Base-by-base conservation (phyloP, 1,284 basidiomycete genomes). In the Rhodotorula glutinis region DNA sequence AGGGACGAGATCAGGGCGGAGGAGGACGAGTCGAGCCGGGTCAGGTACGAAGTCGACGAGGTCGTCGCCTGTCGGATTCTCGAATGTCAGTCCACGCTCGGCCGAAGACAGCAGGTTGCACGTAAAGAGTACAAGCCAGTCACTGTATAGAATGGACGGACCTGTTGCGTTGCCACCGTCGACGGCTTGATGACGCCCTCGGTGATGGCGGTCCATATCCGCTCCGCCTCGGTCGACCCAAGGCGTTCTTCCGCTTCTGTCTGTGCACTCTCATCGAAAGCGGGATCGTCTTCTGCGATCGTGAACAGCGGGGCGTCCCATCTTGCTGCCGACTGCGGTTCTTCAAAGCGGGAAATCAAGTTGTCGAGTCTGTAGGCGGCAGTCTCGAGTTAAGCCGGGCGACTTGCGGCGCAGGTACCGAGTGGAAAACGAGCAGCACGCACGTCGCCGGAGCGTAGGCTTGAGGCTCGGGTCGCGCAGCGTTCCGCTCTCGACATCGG, bases 231-330 rank as follows among this genome's bases (percentile, higher is more conserved):
- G 23, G 56, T 56, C n/a, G 56, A 66, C 5, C 62, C 68, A 0
- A 53, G 27, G 13, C 11, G 52, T 14, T 21, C 47, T 1, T 52
- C 54, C 17, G 81, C 82, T 1, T 91, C 43, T 4, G 25, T 23
- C 11, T 23, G 7, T 8, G 49, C 49, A 16, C 25, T 10, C 13
- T 23, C 21, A 49, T 59, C 58, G 8, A 91, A 80, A 30, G 84
- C 82, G 33, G 83, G 81, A 69, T 93, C 90, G 43, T 85, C 83
- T 86, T 87, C 90, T 3, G 87, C 81, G 0, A 97, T 80, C 2
- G 90, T 91, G 78, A 97, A 90, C 41, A 98, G 83, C 0, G 95
- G 95, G 0, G 92, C 89, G 79, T 98, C 95, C 95, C 95, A 98
- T 53, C 94, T 85, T 17, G 91, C 92, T 88, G 95, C 95, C 1